Evolutionary conservation across 2,329 filamentous ascomycete species (phyloP).

Genomic region (Sclerotinia glacialis): DNA sequence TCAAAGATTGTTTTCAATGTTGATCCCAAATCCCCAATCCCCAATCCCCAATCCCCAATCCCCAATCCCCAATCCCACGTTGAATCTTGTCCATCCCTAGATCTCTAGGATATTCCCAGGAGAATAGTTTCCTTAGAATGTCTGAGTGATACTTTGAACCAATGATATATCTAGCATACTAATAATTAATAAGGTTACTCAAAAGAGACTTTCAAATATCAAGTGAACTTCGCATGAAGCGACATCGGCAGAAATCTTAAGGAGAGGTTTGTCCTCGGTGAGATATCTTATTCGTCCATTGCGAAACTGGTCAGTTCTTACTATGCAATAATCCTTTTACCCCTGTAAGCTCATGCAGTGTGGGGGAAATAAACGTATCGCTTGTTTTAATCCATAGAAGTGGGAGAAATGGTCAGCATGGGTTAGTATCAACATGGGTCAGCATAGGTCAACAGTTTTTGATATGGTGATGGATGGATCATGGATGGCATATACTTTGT

Average conservation of each 20-base stretch:
- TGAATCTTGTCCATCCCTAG: neutral
- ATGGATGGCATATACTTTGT: neutral
- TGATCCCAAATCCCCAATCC: neutral
- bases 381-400: constrained; percentile 6
- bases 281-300: constrained; percentile 1
- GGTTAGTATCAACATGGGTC: no score
- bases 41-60: no score
- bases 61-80: neutral
- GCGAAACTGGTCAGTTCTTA: constrained; percentile 7
- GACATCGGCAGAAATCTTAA: neutral
- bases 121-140: neutral
- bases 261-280: neutral
- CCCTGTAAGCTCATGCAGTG: constrained; percentile 2
- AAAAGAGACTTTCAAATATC: neutral
- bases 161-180: constrained; percentile 1
- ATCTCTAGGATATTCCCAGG: constrained; percentile 2
- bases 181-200: constrained; percentile 7
- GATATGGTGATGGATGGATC: neutral
- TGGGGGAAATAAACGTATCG: constrained; percentile 8
- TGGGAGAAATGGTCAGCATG: constrained; percentile 15
- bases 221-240: neutral
- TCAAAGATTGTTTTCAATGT: neutral
- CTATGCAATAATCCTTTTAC: neutral
- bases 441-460: no score
- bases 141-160: neutral